A percentile compares a stretch with the other conserved stretches of the same genome.
These are phyloP conservation scores for Gnaphalium uliginosum DNA, from an alignment of 129 eudicot genomes.

Conservation along the genomic window DNA sequence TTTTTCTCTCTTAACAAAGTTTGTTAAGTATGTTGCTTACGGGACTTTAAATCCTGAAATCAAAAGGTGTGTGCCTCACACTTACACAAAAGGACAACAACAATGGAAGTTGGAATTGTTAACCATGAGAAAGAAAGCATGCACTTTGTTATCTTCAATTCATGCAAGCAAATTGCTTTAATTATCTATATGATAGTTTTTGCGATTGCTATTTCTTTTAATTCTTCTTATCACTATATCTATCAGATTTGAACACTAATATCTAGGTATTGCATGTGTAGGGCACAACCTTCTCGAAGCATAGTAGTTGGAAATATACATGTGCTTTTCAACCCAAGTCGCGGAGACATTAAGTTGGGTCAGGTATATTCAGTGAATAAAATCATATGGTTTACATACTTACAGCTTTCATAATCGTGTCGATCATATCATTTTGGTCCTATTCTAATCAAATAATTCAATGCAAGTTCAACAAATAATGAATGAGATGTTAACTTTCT, in stretches of 20 bases:
- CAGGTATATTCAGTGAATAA: conserved; percentile 48
- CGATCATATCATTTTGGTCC: not conserved
- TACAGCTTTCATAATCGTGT: not conserved
- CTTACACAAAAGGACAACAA: conserved; percentile 16
- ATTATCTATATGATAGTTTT: not conserved
- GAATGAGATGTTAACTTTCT: not conserved
- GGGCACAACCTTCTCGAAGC: conserved; percentile 46
- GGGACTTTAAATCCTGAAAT: conserved; percentile 3
- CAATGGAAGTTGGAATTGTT: not conserved
- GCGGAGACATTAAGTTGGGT: conserved; percentile 89
- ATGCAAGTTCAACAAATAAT: not conserved
- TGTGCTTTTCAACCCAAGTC: conserved; percentile 81
- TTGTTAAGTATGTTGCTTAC: not conserved
- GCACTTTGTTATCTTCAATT: not conserved
- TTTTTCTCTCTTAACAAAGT: not conserved
- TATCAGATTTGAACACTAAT: not conserved
- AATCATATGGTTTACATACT: not conserved
- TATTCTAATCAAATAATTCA: not conserved
- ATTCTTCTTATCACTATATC: not conserved
- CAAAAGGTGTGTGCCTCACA: not conserved
- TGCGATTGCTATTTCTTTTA: not conserved
- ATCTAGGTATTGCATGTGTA: conserved; percentile 22
- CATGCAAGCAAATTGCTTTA: not conserved
- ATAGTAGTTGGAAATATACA: conserved; percentile 84
- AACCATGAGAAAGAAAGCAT: conserved; percentile 5